phyloP scores from a whole-genome alignment of 2,329 filamentous ascomycete genomes.

The Triangularia setosa region DNA sequence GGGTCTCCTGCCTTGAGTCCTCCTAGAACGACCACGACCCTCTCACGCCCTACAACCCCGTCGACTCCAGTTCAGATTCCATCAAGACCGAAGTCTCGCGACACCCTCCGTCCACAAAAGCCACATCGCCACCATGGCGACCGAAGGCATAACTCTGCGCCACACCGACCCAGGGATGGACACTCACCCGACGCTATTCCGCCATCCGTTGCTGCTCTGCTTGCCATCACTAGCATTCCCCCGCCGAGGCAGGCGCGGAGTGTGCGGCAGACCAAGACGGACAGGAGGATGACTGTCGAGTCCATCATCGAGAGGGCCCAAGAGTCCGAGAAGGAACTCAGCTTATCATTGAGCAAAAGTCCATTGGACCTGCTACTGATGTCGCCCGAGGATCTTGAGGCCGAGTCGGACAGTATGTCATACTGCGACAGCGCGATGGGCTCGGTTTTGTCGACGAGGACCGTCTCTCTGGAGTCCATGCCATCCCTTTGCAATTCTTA shows the following conservation, averaged over 20 bases:
- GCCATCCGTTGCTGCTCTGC: slow-evolving; percentile 56
- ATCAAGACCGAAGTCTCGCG: slow-evolving; percentile 38
- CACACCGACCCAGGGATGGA: slow-evolving; percentile 37
- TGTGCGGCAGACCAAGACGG: slow-evolving; percentile 28
- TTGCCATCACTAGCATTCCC: slow-evolving; percentile 61
- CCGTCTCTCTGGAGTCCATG: slow-evolving; percentile 57
- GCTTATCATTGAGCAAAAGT: slow-evolving; percentile 49
- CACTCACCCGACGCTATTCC: slow-evolving; percentile 54
- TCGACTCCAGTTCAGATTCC: slow-evolving; percentile 56
- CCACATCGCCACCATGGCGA: slow-evolving; percentile 37
- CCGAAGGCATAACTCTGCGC: slow-evolving; percentile 31
- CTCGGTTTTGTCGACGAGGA: slow-evolving; percentile 51
- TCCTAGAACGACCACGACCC: slow-evolving; percentile 30
- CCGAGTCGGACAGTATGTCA: slow-evolving; percentile 45
- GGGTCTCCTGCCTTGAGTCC: slow-evolving; percentile 25
- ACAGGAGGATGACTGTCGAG: slow-evolving; percentile 50
- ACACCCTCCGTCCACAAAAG: slow-evolving; percentile 33
- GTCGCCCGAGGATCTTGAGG: slow-evolving; percentile 54
- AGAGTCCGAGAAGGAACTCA: slow-evolving; percentile 56
- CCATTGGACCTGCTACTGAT: slow-evolving; percentile 58
- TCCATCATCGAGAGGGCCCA: slow-evolving; percentile 52
- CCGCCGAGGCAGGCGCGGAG: slow-evolving; percentile 39
- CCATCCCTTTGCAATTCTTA: slow-evolving; percentile 57
- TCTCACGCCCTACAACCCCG: slow-evolving; percentile 36
- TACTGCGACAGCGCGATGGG: slow-evolving; percentile 51